These are phyloP conservation scores for Salvia sclarea DNA, from an alignment of 305 asterid genomes.

Conservation along the genomic window DNA sequence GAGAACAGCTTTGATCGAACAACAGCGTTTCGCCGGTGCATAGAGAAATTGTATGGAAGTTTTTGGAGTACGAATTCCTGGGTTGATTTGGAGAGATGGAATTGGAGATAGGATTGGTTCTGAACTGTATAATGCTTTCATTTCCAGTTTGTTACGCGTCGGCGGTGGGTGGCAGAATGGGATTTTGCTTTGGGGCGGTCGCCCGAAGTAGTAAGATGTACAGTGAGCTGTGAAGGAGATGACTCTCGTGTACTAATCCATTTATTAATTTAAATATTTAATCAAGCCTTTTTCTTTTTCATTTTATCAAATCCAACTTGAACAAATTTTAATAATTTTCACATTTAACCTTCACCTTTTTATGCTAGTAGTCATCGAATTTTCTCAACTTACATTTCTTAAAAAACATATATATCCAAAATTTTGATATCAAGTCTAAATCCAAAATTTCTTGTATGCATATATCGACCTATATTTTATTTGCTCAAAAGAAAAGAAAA, in stretches of 20 bases:
- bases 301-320: background rate
- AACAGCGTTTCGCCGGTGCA: constrained; percentile 34
- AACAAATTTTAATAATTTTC: too few relatives aligned
- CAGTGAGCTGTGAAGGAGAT: background rate
- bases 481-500: too few relatives aligned
- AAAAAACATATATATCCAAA: too few relatives aligned
- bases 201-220: constrained; percentile 26
- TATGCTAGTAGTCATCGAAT: too few relatives aligned
- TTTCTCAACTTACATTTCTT: too few relatives aligned
- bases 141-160: constrained; percentile 10
- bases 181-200: constrained; percentile 33
- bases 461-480: too few relatives aligned
- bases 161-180: constrained; percentile 23
- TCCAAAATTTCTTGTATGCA: too few relatives aligned
- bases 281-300: background rate
- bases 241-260: background rate
- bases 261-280: background rate
- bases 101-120: constrained; percentile 39
- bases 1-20: constrained; percentile 41
- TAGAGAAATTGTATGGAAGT: constrained; percentile 31
- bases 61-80: constrained; percentile 23
- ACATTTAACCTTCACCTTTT: too few relatives aligned
- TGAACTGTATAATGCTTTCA: constrained; percentile 52
- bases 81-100: constrained; percentile 31
- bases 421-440: too few relatives aligned